Evolutionary conservation across 163 green algal species (phyloP).

Genomic region (Volvox carteri): DNA sequence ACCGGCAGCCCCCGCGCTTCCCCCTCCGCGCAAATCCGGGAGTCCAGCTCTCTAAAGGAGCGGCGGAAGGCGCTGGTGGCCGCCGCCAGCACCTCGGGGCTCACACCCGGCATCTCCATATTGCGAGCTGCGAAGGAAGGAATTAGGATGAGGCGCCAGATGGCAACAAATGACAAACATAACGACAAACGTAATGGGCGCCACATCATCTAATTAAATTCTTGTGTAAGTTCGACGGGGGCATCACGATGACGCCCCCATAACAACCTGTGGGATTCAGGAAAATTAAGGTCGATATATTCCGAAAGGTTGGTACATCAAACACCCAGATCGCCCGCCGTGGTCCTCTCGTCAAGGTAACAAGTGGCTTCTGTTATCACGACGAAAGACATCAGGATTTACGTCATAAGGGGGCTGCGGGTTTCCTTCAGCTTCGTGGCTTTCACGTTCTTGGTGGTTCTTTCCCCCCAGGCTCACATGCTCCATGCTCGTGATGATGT

Average conservation of each 20-base stretch:
- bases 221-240: not conserved
- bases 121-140: conserved; percentile 30
- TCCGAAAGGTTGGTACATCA: not conserved
- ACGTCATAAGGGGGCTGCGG: too few relatives aligned
- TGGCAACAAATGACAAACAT: not conserved
- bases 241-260: not conserved
- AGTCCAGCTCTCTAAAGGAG: conserved; percentile 15
- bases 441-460: too few relatives aligned
- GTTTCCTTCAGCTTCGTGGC: too few relatives aligned
- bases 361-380: too few relatives aligned
- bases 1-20: too few relatives aligned
- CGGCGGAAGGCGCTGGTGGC: not conserved
- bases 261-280: not conserved
- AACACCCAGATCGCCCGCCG: too few relatives aligned
- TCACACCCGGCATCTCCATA: conserved; percentile 13
- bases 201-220: not conserved
- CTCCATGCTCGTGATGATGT: too few relatives aligned
- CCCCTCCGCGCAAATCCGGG: not conserved
- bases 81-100: conserved; percentile 3
- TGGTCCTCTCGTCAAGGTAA: too few relatives aligned
- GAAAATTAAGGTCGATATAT: not conserved
- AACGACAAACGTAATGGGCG: not conserved
- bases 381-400: too few relatives aligned
- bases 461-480: too few relatives aligned
- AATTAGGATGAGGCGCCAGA: too few relatives aligned